Evolutionary conservation across 2,329 filamentous ascomycete genomes (phyloP), one percentile per base, ranked within the genome.

Genomic region (Diaporthe citri): DNA sequence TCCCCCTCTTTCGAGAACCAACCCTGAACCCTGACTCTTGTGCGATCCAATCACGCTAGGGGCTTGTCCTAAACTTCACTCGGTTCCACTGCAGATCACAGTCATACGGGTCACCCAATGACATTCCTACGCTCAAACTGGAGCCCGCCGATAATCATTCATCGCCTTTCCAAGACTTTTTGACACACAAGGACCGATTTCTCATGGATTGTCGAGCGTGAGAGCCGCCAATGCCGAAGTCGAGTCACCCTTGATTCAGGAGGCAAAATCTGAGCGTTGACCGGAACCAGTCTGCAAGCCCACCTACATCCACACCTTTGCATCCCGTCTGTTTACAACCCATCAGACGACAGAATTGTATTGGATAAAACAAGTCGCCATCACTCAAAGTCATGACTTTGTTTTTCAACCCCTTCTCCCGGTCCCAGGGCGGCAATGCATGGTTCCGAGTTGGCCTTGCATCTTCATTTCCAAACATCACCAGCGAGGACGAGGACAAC

Each of bases 401-500:
- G 1, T 74, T 76, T 39, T 74, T 74, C 60, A 72, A 71, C n/a
- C 67, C 75, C 1, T 76, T 76, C 52, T 72, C 67, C 3, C 75
- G 72, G 3, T 69, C 72, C 17, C 46, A 43, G 34, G 73, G 67
- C 8, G 75, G 75, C 4, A 64, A 71, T 43, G 75, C 70, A 2
- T 76, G 75, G 75, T 75, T 76, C 51, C 52, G 31, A 17, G 73
- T 66, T 13, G 75, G 75, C 22, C 62, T 70, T 0, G 56, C 70
- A 3, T 76, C 75, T 13, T 75, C 75, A 1, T 75, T 76, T 60
- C 75, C 75, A 15, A 66, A 76, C 48, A 73, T 76, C 28, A 74
- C 67, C 4, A 28, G 43, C 69, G 43, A 75, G 15, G 70, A 76
- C 17, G 56, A 48, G 17, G 71, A 57, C 7, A 64, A 57, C 39